phyloP scores from a whole-genome alignment of 2,329 filamentous ascomycete genomes.

The Fusarium fracticaudum region DNA sequence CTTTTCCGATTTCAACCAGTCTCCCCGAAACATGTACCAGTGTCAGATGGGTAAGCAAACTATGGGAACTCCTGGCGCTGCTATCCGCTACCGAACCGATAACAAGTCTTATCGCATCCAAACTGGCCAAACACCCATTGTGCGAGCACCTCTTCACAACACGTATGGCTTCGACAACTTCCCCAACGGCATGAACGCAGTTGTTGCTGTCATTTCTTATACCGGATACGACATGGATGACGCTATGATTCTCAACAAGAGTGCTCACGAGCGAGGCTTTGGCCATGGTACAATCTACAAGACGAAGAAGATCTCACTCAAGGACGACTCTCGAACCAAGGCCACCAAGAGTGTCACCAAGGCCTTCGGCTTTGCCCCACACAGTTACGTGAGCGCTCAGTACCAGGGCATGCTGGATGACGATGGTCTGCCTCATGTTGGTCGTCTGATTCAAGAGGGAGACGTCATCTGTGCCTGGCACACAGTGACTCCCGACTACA shows the following conservation, averaged over 20 bases:
- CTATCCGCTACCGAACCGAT: constrained; percentile 87
- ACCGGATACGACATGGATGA: constrained; percentile 99
- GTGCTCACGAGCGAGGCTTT: constrained; percentile 93
- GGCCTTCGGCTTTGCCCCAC: constrained; percentile 90
- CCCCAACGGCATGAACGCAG: constrained; percentile 93
- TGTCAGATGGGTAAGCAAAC: constrained; percentile 99
- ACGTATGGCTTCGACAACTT: constrained; percentile 98
- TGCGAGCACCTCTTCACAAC: constrained; percentile 91
- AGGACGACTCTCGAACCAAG: constrained; percentile 77
- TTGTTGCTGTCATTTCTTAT: constrained; percentile 98
- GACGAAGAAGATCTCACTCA: constrained; percentile 89
- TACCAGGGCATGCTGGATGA: constrained; percentile 80
- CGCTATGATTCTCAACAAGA: constrained; percentile 99
- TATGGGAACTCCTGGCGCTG: constrained; percentile 94
- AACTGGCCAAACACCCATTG: constrained; percentile 94
- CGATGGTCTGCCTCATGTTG: constrained; percentile 86
- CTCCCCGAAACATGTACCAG: constrained; percentile 98
- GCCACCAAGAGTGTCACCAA: constrained; percentile 77
- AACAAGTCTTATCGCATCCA: constrained; percentile 97
- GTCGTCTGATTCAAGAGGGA: constrained; percentile 79
- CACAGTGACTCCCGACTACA: constrained; percentile 82
- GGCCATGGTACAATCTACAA: constrained; percentile 98
- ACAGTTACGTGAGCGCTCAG: constrained; percentile 74
- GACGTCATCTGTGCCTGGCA: constrained; percentile 91
- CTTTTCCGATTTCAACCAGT: constrained; percentile 99